These are phyloP conservation scores for Amphirosellinia nigrospora DNA, from an alignment of 495 filamentous ascomycete species.

Conservation along the genomic window DNA sequence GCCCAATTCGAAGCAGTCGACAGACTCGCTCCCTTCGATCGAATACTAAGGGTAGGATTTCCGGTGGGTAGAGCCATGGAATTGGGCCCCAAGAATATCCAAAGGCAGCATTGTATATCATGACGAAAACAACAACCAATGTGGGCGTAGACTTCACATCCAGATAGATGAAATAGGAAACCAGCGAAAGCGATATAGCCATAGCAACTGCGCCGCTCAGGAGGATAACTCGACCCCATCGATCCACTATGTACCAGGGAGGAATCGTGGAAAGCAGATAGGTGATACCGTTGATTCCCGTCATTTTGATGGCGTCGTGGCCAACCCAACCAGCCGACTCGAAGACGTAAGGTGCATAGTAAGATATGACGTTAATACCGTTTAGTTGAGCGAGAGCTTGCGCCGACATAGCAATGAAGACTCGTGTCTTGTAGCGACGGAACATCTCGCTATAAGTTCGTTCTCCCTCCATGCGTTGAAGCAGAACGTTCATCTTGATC, in stretches of 20 bases:
- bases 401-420: slow-evolving; percentile 99
- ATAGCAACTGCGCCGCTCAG: slow-evolving; percentile 91
- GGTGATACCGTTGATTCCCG: slow-evolving; percentile 91
- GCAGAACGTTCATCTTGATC: slow-evolving; percentile 96
- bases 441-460: slow-evolving; percentile 95
- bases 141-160: slow-evolving; percentile 76
- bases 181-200: slow-evolving; percentile 85
- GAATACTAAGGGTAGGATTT: slow-evolving; percentile 97
- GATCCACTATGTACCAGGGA: slow-evolving; percentile 96
- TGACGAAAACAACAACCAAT: slow-evolving; percentile 90
- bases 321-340: slow-evolving; percentile 94
- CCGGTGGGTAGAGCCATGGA: slow-evolving; percentile 96
- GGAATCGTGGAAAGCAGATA: slow-evolving; percentile 92
- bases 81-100: slow-evolving; percentile 99
- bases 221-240: slow-evolving; percentile 89
- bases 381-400: slow-evolving; percentile 95
- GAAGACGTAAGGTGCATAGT: slow-evolving; percentile 96
- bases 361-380: slow-evolving; percentile 99
- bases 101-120: slow-evolving; percentile 98
- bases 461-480: slow-evolving; percentile 93
- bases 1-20: slow-evolving; percentile 98
- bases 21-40: slow-evolving; percentile 95
- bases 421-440: slow-evolving; percentile 84
- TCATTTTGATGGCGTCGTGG: slow-evolving; percentile 92
- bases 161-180: slow-evolving; percentile 95